A percentile compares a stretch with the other conserved stretches of the same genome.
These are phyloP conservation scores for Daldinia decipiens DNA, from an alignment of 495 filamentous ascomycete genomes.

Conservation along the genomic window DNA sequence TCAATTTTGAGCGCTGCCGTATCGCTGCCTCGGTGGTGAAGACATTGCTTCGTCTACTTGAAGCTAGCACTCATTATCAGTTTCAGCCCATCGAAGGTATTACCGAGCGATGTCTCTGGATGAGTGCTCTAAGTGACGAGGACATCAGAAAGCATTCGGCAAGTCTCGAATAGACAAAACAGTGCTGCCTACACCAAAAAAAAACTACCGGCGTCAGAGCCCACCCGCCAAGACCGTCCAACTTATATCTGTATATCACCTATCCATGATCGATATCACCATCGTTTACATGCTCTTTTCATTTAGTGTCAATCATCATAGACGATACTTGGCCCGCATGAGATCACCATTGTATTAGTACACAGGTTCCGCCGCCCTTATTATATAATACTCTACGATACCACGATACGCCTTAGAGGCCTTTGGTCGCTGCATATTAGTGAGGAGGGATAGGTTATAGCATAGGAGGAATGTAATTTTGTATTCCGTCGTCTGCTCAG, in stretches of 20 bases:
- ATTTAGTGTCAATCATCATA: constrained; percentile 36
- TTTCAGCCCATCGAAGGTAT: constrained; percentile 88
- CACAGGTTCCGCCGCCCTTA: constrained; percentile 26
- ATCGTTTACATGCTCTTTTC: constrained; percentile 41
- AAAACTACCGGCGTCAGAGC: neutral
- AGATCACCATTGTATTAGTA: constrained; percentile 36
- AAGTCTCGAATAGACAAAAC: constrained; percentile 50
- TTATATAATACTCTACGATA: constrained; percentile 42
- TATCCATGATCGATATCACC: constrained; percentile 26
- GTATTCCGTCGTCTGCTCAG: constrained; percentile 19
- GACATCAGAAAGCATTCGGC: constrained; percentile 69
- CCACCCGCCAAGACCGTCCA: constrained; percentile 8
- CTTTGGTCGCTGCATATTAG: constrained; percentile 18
- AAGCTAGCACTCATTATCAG: constrained; percentile 88
- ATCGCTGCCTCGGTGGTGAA: constrained; percentile 93
- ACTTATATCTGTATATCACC: constrained; percentile 41
- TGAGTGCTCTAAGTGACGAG: constrained; percentile 86
- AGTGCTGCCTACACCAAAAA: neutral
- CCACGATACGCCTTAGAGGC: constrained; percentile 11
- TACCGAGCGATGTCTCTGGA: constrained; percentile 93
- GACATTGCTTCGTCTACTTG: constrained; percentile 85
- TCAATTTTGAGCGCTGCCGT: constrained; percentile 96
- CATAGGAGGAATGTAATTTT: constrained; percentile 21
- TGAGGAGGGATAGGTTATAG: neutral
- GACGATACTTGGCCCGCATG: constrained; percentile 35